Conservation (phyloP, 1,284 basidiomycete genomes). For the Hymenochaete sp. region DNA sequence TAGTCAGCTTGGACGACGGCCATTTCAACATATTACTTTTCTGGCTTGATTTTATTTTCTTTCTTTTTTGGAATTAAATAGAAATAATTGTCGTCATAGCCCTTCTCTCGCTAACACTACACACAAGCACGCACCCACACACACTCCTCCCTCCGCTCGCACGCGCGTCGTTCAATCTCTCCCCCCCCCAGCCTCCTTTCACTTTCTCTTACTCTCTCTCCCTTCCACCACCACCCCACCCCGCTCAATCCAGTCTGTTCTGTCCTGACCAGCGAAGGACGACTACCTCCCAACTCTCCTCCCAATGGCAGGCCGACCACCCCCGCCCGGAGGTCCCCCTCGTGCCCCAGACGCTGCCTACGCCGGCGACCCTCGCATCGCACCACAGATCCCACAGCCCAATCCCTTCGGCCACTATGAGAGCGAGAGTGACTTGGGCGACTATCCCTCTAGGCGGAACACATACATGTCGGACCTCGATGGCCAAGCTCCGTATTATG, state of each 20-base stretch:
- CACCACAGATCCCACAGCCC: constrained; percentile 4
- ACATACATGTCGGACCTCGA: constrained; percentile 9
- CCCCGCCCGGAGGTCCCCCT: constrained; percentile 12
- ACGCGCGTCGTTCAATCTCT: no score
- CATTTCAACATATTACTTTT: no score
- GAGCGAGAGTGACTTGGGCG: constrained; percentile 14
- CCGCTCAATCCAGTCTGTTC: neutral
- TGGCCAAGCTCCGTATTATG: constrained; percentile 13
- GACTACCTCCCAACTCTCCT: neutral
- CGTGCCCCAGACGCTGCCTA: constrained; percentile 14
- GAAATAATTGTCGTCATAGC: no score
- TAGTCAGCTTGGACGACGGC: no score
- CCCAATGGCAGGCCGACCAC: constrained; percentile 8
- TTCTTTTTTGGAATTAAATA: no score
- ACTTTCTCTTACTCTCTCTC: neutral
- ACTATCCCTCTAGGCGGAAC: constrained; percentile 11
- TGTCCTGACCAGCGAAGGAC: neutral
- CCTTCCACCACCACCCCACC: neutral
- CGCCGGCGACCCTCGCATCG: constrained; percentile 10
- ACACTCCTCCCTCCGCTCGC: no score
- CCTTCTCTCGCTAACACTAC: no score
- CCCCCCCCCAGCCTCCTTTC: neutral
- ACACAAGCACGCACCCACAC: no score
- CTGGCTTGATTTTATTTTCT: no score
- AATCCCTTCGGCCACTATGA: constrained; percentile 11